Base-by-base conservation (phyloP, 352 stramenopile genomes). In the Phytophthora brassicae region DNA sequence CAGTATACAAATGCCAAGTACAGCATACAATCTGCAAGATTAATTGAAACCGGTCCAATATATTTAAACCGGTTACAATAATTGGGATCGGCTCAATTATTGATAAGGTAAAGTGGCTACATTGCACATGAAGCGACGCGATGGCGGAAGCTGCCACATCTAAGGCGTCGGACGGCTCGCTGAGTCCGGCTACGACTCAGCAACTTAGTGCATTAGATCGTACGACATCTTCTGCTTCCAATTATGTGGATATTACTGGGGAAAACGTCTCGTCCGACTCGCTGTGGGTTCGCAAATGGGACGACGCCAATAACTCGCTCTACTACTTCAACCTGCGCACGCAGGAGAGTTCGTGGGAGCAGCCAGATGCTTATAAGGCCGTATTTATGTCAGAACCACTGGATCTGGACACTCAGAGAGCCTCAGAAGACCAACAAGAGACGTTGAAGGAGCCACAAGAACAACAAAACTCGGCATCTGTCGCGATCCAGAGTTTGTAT, bases 401-500 rank as follows among this genome's bases (percentile, higher is more conserved):
- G 3, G 17, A 56, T 14, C 14, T 58, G 13, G 29, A 62, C 23
- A 48, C 41, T 13, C 24, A 61, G 29, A 62, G 59, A 7, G 26
- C 20, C 20, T 24, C 28, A 11, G 47, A 68, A 0, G 48, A 29
- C 0, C 19, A 49, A 20, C 22, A 55, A 6, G 42, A n/a, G n/a
- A n/a, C n/a, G 19, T 24, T 33, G 42, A 20, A 17, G 2, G n/a
- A 26, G 23, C 29, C 12, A 17, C 20, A 59, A 19, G 41, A 44
- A 2, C 50, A 64, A 23, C 36, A 64, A 12, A 57, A 44, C 6
- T 24, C 20, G 3, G 57, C 56, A 35, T 49, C 62, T 5, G 49
- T 72, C n/a, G 49, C 56, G 41, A 77, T 75, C 33, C 71, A 79
- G 68, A 75, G 68, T 28, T 60, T 79, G 41, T 77, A 66, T 35